These are phyloP conservation scores for Arachnomyces sp. DNA, from an alignment of 2,329 filamentous ascomycete genomes.

Conservation along the genomic window DNA sequence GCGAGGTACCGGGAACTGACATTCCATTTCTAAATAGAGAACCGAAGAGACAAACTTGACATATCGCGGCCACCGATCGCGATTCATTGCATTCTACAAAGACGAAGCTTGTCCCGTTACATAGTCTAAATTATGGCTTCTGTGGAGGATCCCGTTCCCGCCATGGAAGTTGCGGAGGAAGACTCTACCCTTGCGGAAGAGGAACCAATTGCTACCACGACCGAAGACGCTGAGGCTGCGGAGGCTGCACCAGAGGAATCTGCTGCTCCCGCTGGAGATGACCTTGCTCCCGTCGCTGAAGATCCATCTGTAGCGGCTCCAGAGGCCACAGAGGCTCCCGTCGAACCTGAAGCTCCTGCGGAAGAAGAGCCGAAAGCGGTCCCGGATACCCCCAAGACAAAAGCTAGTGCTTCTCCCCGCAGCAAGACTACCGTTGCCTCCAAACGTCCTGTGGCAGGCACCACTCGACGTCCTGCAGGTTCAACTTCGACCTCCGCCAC, in stretches of 20 bases:
- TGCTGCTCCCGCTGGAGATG: conserved; percentile 1
- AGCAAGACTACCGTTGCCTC: conserved; percentile 20
- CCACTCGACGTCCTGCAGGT: conserved; percentile 24
- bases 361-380: conserved; percentile 29
- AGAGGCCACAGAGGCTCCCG: conserved; percentile 29
- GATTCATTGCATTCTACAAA: too few species aligned
- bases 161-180: conserved; percentile 6
- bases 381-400: conserved; percentile 27
- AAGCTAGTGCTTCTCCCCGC: conserved; percentile 25
- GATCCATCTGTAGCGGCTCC: conserved; percentile 24
- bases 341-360: conserved; percentile 23
- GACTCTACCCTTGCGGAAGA: conserved; percentile 7
- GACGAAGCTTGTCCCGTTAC: too few species aligned
- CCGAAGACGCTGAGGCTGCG: conserved; percentile 12
- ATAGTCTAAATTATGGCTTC: conserved; percentile 22
- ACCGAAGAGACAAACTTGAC: too few species aligned
- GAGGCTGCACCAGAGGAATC: background rate
- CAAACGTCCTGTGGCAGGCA: conserved; percentile 28
- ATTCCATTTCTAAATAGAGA: too few species aligned
- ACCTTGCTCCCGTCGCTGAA: conserved; percentile 11
- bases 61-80: too few species aligned
- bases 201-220: conserved; percentile 15
- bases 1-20: too few species aligned
- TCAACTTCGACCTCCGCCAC: conserved; percentile 20
- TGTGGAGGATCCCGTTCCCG: conserved; percentile 24